These are phyloP conservation scores for Penicillium hesseltinei DNA, from an alignment of 2,329 filamentous ascomycete species.

Conservation along the genomic window DNA sequence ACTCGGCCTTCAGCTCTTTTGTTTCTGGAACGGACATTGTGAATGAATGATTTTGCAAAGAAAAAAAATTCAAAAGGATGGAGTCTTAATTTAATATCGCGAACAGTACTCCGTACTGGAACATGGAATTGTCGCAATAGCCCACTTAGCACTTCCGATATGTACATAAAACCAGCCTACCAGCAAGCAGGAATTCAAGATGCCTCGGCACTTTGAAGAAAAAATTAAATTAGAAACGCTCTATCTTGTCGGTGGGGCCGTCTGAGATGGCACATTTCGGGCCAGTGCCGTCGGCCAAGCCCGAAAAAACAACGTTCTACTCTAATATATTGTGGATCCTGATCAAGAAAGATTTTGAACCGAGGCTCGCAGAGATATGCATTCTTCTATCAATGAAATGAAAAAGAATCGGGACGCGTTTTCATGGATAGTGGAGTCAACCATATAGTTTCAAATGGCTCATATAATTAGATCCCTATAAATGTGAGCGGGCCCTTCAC, in stretches of 20 bases:
- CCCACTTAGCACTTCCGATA: not conserved
- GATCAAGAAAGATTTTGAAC: conserved; percentile 5
- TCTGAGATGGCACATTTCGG: not conserved
- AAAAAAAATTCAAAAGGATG: not conserved
- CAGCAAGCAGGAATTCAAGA: not conserved
- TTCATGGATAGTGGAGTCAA: conserved; percentile 1
- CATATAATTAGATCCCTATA: conserved; percentile 7
- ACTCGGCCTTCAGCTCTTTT: conserved; percentile 17
- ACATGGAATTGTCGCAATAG: not conserved
- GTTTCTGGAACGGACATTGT: conserved; percentile 13
- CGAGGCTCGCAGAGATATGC: conserved; percentile 12
- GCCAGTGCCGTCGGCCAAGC: not conserved
- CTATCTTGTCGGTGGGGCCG: not conserved
- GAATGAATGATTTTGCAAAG: not conserved
- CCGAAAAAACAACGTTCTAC: not conserved
- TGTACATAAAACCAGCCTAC: conserved; percentile 1
- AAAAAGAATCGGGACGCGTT: not conserved
- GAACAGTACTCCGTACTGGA: not conserved
- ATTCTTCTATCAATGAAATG: not conserved
- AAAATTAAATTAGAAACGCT: not conserved
- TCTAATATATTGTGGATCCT: not conserved
- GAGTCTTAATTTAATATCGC: not conserved
- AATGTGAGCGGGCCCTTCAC: conserved; percentile 6
- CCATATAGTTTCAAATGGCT: conserved; percentile 6
- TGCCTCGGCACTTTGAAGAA: not conserved